Conservation (phyloP, 2,329 filamentous ascomycete species). For the Mariannaea sp. region DNA sequence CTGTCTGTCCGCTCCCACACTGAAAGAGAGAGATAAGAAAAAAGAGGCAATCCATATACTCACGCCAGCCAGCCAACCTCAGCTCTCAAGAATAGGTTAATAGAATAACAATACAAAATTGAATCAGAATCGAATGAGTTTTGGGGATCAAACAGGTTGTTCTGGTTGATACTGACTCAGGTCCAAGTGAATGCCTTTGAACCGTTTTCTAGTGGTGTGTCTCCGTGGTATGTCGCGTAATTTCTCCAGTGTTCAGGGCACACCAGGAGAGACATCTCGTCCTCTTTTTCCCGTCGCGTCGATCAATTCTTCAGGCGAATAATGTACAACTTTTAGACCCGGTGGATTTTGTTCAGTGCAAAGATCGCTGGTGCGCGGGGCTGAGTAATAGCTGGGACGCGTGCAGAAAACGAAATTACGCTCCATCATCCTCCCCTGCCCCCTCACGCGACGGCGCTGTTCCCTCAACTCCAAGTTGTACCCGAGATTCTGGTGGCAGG, state of each 20-base stretch:
- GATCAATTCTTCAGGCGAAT: background rate
- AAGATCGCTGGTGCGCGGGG: constrained; percentile 21
- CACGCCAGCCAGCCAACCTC: background rate
- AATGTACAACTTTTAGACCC: background rate
- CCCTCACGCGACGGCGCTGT: constrained; percentile 22
- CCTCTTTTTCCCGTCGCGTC: too few relatives aligned
- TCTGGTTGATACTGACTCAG: background rate
- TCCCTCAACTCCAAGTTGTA: constrained; percentile 18
- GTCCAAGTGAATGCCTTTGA: too few relatives aligned
- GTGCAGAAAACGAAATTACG: constrained; percentile 21
- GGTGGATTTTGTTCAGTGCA: background rate
- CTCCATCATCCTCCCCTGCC: constrained; percentile 25
- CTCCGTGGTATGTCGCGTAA: too few relatives aligned
- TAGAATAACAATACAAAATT: background rate
- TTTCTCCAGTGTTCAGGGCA: too few relatives aligned
- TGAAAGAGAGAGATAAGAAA: background rate
- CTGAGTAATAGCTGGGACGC: constrained; percentile 27
- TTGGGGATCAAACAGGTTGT: background rate
- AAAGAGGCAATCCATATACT: background rate
- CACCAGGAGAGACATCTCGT: too few relatives aligned
- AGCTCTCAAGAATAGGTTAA: background rate
- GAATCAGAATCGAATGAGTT: background rate
- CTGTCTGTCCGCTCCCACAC: background rate
- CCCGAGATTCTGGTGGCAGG: constrained; percentile 25
- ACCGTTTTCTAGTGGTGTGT: too few relatives aligned